phyloP scores from a whole-genome alignment of 176 grass and related monocot genomes.

The Oryza meyeriana region DNA sequence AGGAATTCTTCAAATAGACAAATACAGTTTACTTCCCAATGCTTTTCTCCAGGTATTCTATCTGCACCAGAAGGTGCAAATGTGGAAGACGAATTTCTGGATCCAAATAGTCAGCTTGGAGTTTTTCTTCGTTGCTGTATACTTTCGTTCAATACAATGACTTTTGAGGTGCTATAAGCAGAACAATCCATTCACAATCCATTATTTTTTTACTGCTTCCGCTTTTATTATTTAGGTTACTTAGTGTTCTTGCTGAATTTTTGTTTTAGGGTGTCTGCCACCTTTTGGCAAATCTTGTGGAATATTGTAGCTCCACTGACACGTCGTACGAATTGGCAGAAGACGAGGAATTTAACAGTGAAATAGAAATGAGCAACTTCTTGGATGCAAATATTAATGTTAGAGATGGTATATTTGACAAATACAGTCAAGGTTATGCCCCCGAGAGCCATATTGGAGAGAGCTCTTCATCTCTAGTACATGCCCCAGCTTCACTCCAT shows the following conservation, averaged over 20 bases:
- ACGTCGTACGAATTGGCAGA: constrained; percentile 55
- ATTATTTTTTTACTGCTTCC: background rate
- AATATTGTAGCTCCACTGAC: constrained; percentile 59
- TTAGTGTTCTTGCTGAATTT: constrained; percentile 3
- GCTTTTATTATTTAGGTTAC: constrained; percentile 14
- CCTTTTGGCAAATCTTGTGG: constrained; percentile 67
- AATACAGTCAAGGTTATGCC: constrained; percentile 48
- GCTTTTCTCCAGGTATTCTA: constrained; percentile 54
- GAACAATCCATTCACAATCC: background rate
- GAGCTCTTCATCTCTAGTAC: constrained; percentile 40
- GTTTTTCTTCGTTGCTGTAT: constrained; percentile 88
- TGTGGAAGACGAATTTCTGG: constrained; percentile 60
- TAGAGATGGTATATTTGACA: constrained; percentile 48
- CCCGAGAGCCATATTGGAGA: constrained; percentile 40
- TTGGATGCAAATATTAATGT: constrained; percentile 49
- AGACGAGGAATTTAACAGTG: constrained; percentile 56
- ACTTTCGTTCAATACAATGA: constrained; percentile 79
- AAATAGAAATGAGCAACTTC: constrained; percentile 47
- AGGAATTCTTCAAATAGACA: background rate
- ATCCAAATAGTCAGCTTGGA: constrained; percentile 87
- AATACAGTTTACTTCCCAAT: background rate
- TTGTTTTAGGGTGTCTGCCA: constrained; percentile 77
- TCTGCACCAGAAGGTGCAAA: constrained; percentile 46
- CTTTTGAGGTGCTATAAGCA: constrained; percentile 69
- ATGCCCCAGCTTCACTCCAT: constrained; percentile 32